These are phyloP conservation scores for Xylogone sp. DNA, from an alignment of 2,329 filamentous ascomycete species.

Conservation along the genomic window DNA sequence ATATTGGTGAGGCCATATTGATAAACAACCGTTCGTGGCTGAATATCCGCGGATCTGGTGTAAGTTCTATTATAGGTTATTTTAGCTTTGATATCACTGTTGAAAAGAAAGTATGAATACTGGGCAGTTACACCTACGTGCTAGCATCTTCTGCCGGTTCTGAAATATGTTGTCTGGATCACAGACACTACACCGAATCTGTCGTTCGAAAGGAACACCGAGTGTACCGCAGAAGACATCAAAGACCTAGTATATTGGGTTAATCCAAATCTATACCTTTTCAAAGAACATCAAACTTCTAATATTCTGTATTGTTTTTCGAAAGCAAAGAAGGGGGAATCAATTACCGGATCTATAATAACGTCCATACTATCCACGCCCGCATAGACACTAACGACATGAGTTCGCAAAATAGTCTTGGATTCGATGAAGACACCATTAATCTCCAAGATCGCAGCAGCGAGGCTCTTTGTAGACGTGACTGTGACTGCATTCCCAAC, in stretches of 20 bases:
- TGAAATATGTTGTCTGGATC: not conserved
- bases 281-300: too few relatives aligned
- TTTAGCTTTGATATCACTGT: not conserved
- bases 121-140: not conserved
- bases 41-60: not conserved
- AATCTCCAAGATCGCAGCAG: not conserved
- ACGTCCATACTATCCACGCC: not conserved
- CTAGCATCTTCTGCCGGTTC: not conserved
- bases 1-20: not conserved
- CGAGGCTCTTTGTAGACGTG: not conserved
- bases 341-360: not conserved
- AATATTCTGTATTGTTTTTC: too few relatives aligned
- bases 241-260: slow-evolving; percentile 2
- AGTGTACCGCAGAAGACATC: not conserved
- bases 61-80: not conserved
- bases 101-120: too few relatives aligned
- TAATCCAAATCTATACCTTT: too few relatives aligned
- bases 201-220: not conserved
- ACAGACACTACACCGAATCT: not conserved
- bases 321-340: not conserved
- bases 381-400: not conserved
- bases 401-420: not conserved
- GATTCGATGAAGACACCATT: slow-evolving; percentile 1
- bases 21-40: not conserved
- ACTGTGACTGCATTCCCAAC: not conserved